Conservation (phyloP, 164 flowering plant species). For the Aristolochia contorta region DNA sequence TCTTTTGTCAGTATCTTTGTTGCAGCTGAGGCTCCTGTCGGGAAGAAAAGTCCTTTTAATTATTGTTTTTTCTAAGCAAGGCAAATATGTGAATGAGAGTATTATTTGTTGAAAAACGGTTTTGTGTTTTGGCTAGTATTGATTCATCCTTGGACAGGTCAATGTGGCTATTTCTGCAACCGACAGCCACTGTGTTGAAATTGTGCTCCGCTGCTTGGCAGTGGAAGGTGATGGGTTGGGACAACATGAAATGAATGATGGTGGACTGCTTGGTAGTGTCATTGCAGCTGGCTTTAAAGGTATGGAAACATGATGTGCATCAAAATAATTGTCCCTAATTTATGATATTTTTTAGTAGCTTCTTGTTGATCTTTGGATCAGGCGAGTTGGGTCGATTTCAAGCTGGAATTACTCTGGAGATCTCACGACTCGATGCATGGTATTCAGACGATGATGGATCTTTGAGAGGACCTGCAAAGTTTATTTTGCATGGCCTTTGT, state of each 20-base stretch:
- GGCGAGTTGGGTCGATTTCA: constrained; percentile 89
- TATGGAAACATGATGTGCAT: constrained; percentile 10
- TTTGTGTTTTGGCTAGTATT: constrained; percentile 2
- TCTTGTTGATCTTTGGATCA: constrained; percentile 15
- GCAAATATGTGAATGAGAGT: not conserved
- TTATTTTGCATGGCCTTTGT: constrained; percentile 81
- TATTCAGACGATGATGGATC: constrained; percentile 60
- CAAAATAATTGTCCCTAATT: not conserved
- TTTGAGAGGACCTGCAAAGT: constrained; percentile 59
- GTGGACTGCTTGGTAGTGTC: constrained; percentile 77
- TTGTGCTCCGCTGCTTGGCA: constrained; percentile 77
- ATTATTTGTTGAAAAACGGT: not conserved
- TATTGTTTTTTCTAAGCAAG: not conserved
- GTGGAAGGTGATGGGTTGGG: constrained; percentile 83
- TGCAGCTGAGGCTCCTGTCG: not conserved
- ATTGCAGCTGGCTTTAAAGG: constrained; percentile 97
- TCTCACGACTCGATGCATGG: constrained; percentile 92
- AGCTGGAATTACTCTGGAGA: constrained; percentile 87
- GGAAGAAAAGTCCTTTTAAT: not conserved
- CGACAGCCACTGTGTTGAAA: constrained; percentile 66
- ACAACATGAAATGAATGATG: constrained; percentile 48
- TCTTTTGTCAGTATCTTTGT: not conserved
- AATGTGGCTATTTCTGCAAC: constrained; percentile 50
- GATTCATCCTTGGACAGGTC: constrained; percentile 34
- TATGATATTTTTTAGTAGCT: not conserved